Percentiles rank a stretch among this genome's conserved stretches.
phyloP scores from a whole-genome alignment of 75 land plant species.

The Picea sitchensis region DNA sequence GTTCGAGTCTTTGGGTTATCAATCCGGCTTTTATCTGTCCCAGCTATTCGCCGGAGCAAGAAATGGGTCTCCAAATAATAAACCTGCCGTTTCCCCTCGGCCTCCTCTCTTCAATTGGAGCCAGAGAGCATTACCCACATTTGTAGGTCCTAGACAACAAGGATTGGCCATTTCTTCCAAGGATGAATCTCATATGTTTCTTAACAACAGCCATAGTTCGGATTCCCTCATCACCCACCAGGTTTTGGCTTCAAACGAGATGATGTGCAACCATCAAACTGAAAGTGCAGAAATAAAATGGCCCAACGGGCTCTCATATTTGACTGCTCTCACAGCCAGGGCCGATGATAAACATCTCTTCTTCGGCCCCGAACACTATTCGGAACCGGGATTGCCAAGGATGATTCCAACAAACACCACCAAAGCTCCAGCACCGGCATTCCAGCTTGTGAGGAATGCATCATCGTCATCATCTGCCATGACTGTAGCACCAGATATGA shows the following conservation, averaged over 20 bases:
- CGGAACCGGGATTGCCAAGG: background rate
- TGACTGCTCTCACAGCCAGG: constrained; percentile 63
- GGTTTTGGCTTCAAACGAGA: constrained; percentile 3
- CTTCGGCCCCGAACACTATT: constrained; percentile 27
- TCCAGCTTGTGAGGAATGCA: background rate
- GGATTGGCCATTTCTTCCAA: constrained; percentile 5
- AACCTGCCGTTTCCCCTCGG: constrained; percentile 19
- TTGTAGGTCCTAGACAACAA: constrained; percentile 4
- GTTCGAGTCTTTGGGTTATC: constrained; percentile 87
- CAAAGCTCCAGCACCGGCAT: background rate
- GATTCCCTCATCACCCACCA: constrained; percentile 37
- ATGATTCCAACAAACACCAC: constrained; percentile 15
- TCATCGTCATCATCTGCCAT: constrained; percentile 2
- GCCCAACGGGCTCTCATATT: constrained; percentile 68
- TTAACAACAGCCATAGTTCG: constrained; percentile 24
- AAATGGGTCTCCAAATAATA: constrained; percentile 17
- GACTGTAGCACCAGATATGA: background rate
- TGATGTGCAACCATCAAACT: constrained; percentile 6
- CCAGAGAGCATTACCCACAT: constrained; percentile 21
- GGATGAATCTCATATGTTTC: constrained; percentile 5
- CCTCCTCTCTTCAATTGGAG: constrained; percentile 67
- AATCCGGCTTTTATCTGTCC: constrained; percentile 78
- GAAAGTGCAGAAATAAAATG: constrained; percentile 50
- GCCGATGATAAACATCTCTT: constrained; percentile 59
- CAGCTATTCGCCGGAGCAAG: constrained; percentile 70